These are phyloP conservation scores for Rhododendron simsii DNA, from an alignment of 148 eudicot species.

Conservation along the genomic window DNA sequence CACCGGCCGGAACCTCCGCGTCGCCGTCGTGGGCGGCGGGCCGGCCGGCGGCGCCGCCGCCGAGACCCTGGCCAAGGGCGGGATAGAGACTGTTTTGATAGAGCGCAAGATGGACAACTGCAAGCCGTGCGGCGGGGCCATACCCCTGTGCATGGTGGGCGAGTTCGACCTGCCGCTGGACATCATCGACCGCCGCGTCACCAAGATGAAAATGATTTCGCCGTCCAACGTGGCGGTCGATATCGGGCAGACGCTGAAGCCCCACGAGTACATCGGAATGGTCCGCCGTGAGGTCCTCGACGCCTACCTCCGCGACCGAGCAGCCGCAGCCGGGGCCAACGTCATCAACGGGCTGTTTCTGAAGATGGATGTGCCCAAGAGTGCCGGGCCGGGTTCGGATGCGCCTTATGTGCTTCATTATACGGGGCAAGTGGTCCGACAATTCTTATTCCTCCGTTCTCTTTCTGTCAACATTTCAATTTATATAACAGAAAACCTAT, in stretches of 20 bases:
- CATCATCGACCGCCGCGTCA: conserved; percentile 82
- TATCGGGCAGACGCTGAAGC: conserved; percentile 78
- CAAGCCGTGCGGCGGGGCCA: conserved; percentile 90
- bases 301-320: conserved; percentile 69
- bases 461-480: neutral
- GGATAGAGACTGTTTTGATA: conserved; percentile 68
- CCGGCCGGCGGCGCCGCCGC: conserved; percentile 96
- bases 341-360: conserved; percentile 82
- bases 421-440: conserved; percentile 24
- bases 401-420: conserved; percentile 69
- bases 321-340: conserved; percentile 65
- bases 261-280: conserved; percentile 98
- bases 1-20: conserved; percentile 70
- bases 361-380: conserved; percentile 67
- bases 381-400: neutral
- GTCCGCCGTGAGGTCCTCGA: conserved; percentile 91
- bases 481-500: neutral
- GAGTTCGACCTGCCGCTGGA: conserved; percentile 94
- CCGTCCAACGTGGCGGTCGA: conserved; percentile 97
- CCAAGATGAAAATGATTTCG: conserved; percentile 97
- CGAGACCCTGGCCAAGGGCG: conserved; percentile 85
- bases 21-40: conserved; percentile 90
- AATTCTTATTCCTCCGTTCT: neutral
- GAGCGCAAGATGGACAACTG: conserved; percentile 90
- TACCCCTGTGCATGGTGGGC: conserved; percentile 94